These are phyloP conservation scores for Globisporangium abappressorium DNA, from an alignment of 352 stramenopile genomes.

Conservation along the genomic window DNA sequence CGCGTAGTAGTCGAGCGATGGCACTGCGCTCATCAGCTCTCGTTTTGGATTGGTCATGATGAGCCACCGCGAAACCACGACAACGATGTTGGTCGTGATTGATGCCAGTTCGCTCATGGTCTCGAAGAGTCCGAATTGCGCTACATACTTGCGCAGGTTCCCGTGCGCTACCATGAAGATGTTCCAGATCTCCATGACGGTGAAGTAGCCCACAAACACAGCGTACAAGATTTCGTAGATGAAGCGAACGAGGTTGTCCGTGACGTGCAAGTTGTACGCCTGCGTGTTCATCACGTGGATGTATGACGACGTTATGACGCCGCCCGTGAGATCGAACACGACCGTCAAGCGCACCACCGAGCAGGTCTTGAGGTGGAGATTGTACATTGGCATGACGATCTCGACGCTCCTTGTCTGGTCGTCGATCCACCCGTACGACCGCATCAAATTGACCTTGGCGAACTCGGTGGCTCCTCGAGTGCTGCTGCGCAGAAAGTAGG, in stretches of 20 bases:
- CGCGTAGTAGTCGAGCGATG: conserved; percentile 56
- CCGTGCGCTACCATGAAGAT: conserved; percentile 50
- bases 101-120: conserved; percentile 58
- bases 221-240: conserved; percentile 49
- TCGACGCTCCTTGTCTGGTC: conserved; percentile 46
- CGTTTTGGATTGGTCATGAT: conserved; percentile 34
- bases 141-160: conserved; percentile 41
- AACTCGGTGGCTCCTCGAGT: conserved; percentile 34
- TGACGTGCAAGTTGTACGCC: conserved; percentile 55
- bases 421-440: conserved; percentile 51
- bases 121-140: conserved; percentile 54
- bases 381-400: conserved; percentile 58
- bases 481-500: conserved; percentile 48
- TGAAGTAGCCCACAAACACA: conserved; percentile 48
- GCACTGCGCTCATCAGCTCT: conserved; percentile 26
- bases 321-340: conserved; percentile 54
- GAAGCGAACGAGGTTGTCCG: conserved; percentile 40
- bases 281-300: conserved; percentile 60
- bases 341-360: conserved; percentile 52
- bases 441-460: conserved; percentile 31
- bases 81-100: conserved; percentile 45
- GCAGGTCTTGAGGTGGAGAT: conserved; percentile 51
- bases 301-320: conserved; percentile 31
- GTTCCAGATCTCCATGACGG: conserved; percentile 51
- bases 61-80: conserved; percentile 46